These are phyloP conservation scores for Reutealis trisperma DNA, from an alignment of 345 rosid genomes.

Conservation along the genomic window DNA sequence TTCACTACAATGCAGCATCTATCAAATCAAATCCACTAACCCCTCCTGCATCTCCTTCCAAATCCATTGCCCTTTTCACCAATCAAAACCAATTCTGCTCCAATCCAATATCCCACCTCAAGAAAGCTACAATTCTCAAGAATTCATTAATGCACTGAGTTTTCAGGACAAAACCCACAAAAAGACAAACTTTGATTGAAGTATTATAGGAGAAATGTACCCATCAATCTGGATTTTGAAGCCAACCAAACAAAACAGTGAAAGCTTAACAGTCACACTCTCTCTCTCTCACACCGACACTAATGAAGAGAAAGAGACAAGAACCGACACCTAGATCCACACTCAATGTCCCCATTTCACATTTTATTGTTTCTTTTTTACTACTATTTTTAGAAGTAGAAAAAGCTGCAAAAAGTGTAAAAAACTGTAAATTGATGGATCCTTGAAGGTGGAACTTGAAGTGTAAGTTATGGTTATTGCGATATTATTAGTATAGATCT, in stretches of 20 bases:
- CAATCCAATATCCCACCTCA: neutral
- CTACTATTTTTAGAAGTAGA: neutral
- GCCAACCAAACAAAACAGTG: neutral
- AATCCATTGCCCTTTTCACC: slow-evolving; percentile 12
- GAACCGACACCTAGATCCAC: slow-evolving; percentile 24
- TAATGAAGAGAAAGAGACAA: slow-evolving; percentile 6
- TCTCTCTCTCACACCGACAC: slow-evolving; percentile 16
- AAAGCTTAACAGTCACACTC: slow-evolving; percentile 3
- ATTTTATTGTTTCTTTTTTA: too few relatives aligned
- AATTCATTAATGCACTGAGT: neutral
- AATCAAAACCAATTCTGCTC: neutral
- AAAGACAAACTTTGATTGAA: neutral
- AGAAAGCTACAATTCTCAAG: neutral
- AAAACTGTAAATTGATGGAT: neutral
- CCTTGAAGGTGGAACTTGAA: neutral
- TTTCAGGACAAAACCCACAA: neutral
- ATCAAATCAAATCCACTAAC: slow-evolving; percentile 16
- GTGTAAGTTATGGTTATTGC: slow-evolving; percentile 8
- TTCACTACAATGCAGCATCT: neutral
- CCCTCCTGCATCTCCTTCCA: slow-evolving; percentile 19
- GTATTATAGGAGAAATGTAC: slow-evolving; percentile 7
- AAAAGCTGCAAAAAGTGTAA: neutral
- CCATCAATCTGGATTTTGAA: neutral
- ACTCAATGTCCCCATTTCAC: slow-evolving; percentile 7
- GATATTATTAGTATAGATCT: neutral